Evolutionary conservation across 371 early-diverging fungal species (phyloP), one percentile per base, ranked within the genome.

Genomic region (Smittium culicis): DNA sequence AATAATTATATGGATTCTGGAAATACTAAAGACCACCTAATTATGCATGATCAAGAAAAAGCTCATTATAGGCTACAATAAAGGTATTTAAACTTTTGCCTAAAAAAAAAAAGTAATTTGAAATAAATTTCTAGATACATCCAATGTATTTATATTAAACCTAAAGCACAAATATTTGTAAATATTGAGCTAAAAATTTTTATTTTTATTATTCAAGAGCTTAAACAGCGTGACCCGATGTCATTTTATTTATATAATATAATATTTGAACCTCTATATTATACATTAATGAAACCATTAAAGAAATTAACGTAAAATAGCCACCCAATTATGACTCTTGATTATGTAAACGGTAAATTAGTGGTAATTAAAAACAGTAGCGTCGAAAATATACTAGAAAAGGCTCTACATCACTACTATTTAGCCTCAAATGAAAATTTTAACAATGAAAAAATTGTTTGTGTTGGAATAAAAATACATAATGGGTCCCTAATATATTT

Each of bases 201-300:
- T 20, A 27, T 69, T 34, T 2, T 20, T 2, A 70, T 67, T 32
- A 27, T 14, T 35, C 61, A 67, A 29, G 70, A 67, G 0, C 68
- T 70, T 0, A 28, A 57, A 0, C 70, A 70, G 32, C 63, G 70
- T 5, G 70, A 70, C 33, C 71, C 65, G n/a, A 57, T 68, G 1
- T 70, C 68, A 3, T 67, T 67, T 1, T 62, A 67, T 0, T 60
- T 68, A 0, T 70, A 70, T 56, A 70, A 70, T 28, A 28, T 68
- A 2, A 35, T 67, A 0, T 54, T 62, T 17, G 71, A 70, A 29
- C 68, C 65, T 1, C 59, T 70, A 0, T 62, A 28, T 54, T 64
- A 28, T 68, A 61, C 57, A 14, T 70, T 1, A 35, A 59, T 0
- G 1, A 2, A 0, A 0, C 25, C 11, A 54, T 68, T 0, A 28